Evolutionary conservation across 768 basidiomycete species (phyloP), one percentile per base, ranked within the genome.

Genomic region (Mycena vulgaris): DNA sequence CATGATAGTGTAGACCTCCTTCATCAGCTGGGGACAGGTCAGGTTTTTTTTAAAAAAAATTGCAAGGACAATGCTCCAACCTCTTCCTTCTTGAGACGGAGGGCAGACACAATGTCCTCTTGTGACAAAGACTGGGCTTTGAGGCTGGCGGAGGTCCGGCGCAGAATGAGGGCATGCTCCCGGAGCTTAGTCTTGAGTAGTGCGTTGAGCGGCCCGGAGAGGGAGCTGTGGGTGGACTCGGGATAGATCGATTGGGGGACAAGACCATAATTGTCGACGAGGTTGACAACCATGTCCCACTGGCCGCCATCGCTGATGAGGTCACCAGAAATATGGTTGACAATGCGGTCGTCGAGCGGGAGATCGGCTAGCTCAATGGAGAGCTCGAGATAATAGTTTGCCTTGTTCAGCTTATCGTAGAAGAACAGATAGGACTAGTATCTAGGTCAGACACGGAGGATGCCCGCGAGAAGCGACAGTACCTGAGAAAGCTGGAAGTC

Each of bases 321-420:
- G 68, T 92, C 93, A 9, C 80, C 77, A 11, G 93, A 87, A 52
- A 98, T 88, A 83, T 92, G 91, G 59, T 84, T 88, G 62, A 98
- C 84, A n/a, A 96, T 86, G 10, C 97, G 89, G 76, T 94, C 91
- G 62, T 97, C 94, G 58, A 97, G 81, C 0, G 94, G 92, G 37
- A 90, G 86, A 72, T 94, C 90, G 0, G 91, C 91, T 63, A 93
- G 88, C 80, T 97, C 86, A 74, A 98, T 94, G 55, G 93, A 89
- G 45, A 93, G 86, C 81, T 98, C 97, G 21, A 98, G 91, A 80
- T 93, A 97, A 82, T 94, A 96, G 83, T 97, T 96, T 53, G 91
- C 84, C 82, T 98, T 95, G 86, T 97, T 95, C 57, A 98, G 89
- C 81, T 97, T 96, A 82, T 99, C 97, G 87, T 93, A 97, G 88